Percentiles rank a stretch among this genome's conserved stretches.
Evolutionary conservation across 805 yeast genomes (phyloP).

Genomic region (Sungouiozyma intestinalis): DNA sequence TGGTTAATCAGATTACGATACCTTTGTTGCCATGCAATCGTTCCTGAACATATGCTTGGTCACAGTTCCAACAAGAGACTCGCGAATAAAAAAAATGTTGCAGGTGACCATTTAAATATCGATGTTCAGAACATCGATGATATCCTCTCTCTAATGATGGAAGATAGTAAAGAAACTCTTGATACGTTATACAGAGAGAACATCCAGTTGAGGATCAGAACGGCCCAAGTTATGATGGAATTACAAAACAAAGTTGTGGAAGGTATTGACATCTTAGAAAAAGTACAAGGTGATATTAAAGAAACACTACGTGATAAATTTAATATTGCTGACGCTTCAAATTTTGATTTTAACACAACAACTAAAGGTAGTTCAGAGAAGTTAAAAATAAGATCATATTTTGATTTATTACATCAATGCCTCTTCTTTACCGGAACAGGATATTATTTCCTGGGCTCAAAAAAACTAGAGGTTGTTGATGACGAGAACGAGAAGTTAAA

Average conservation of each 20-base stretch:
- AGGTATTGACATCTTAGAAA: conserved; percentile 41
- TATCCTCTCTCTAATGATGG: conserved; percentile 56
- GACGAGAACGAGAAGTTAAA: conserved; percentile 21
- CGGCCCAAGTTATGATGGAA: conserved; percentile 61
- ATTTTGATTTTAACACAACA: conserved; percentile 3
- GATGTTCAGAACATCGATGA: conserved; percentile 39
- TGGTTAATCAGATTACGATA: conserved; percentile 69
- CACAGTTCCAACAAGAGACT: not conserved
- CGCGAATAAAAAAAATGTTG: conserved; percentile 2
- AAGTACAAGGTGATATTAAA: conserved; percentile 29
- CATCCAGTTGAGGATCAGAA: conserved; percentile 37
- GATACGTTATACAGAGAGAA: conserved; percentile 39
- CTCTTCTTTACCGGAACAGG: conserved; percentile 59
- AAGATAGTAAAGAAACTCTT: conserved; percentile 41
- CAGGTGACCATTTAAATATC: not conserved
- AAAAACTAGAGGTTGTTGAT: conserved; percentile 18
- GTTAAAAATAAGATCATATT: conserved; percentile 13
- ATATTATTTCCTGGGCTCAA: conserved; percentile 23
- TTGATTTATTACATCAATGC: conserved; percentile 59
- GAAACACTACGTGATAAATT: conserved; percentile 17
- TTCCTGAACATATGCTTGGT: conserved; percentile 13
- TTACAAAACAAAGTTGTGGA: conserved; percentile 37
- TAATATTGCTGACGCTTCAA: conserved; percentile 10
- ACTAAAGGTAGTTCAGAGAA: conserved; percentile 1
- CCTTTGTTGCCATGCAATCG: conserved; percentile 70